Base-by-base conservation (phyloP, 305 asterid species). In the Rubia tinctorum region DNA sequence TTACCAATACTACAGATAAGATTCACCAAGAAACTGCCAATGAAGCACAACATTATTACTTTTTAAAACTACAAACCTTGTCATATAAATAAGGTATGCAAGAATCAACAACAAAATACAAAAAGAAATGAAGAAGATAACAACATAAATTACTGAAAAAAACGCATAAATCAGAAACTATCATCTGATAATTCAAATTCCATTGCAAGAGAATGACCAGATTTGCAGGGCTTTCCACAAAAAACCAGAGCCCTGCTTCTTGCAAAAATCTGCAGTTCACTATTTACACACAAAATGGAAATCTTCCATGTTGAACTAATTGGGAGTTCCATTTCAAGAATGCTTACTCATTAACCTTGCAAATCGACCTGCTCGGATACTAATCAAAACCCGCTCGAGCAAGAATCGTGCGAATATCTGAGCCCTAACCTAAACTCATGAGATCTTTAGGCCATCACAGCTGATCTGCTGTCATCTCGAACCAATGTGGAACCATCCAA, bases 171-270 rank as follows among this genome's bases (percentile, higher is more conserved):
- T 22, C 65, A 11, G 56, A 13, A 22, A 39, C 34, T 22, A 39
- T 39, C 58, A 14, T 13, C 11, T 13, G 51, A 22, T 11, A 20
- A 20, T 70, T 71, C 34, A 8, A 2, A 58, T 56, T 27, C 34
- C 74, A 39, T 8, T 42, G 17, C 20, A 71, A 39, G 13, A 7
- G 68, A 71, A 56, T 59, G 49, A 59, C 68, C 58, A 59, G 40
- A 39, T 25, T 42, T 4, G 59, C 75, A 71, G 75, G 75, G 59
- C 68, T 71, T 71, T 13, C 62, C 75, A 66, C 6, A 59, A 71
- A 69, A 71, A 71, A 23, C 66, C 66, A 71, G 43, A 71, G 68
- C 75, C 68, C 68, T 40, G 58, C 68, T 22, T 40, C 2, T 56
- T 37, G 68, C n/a, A 0, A 40, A 20, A 11, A 37, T 15, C 15